phyloP scores from a whole-genome alignment of 495 filamentous ascomycete genomes.

The Daldinia concentrica region DNA sequence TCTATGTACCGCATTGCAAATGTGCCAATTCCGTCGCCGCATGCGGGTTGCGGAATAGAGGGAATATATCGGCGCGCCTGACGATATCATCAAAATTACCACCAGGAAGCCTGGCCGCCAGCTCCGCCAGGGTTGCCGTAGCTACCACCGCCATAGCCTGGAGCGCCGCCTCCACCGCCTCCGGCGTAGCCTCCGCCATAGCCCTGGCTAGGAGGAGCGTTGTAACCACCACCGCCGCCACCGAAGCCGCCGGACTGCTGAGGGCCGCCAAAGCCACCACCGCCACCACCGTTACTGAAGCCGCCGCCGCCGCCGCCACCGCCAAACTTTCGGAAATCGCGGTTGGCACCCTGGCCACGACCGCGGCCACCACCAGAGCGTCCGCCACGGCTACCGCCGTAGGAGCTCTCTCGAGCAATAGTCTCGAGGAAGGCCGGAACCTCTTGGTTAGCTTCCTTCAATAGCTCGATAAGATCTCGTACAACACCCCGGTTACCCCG shows the following conservation, averaged over 20 bases:
- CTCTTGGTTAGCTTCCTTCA: slow-evolving; percentile 98
- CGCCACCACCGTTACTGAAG: slow-evolving; percentile 61
- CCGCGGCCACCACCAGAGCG: slow-evolving; percentile 73
- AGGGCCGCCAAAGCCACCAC: slow-evolving; percentile 39
- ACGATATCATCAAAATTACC: slow-evolving; percentile 68
- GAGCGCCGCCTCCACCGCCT: slow-evolving; percentile 55
- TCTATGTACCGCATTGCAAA: slow-evolving; percentile 43
- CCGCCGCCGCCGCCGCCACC: slow-evolving; percentile 68
- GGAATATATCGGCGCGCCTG: slow-evolving; percentile 15
- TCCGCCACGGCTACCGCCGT: slow-evolving; percentile 75
- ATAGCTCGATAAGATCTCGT: slow-evolving; percentile 90
- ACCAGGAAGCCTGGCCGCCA: slow-evolving; percentile 89
- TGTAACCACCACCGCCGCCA: slow-evolving; percentile 59
- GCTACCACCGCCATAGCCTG: slow-evolving; percentile 57
- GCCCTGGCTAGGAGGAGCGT: slow-evolving; percentile 52
- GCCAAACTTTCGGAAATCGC: slow-evolving; percentile 87
- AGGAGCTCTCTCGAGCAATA: slow-evolving; percentile 91
- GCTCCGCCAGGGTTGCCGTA: slow-evolving; percentile 89
- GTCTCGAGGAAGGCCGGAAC: slow-evolving; percentile 93
- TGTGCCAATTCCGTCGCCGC: slow-evolving; percentile 19
- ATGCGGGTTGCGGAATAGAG: slow-evolving; percentile 31
- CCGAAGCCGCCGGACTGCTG: slow-evolving; percentile 55
- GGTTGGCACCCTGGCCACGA: slow-evolving; percentile 74
- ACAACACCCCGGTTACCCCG: slow-evolving; percentile 98
- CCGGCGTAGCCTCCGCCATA: slow-evolving; percentile 59